A percentile compares a stretch with the other conserved stretches of the same genome.
Conservation (phyloP, 441 rosid species). For the Pelargonium citronellum region DNA sequence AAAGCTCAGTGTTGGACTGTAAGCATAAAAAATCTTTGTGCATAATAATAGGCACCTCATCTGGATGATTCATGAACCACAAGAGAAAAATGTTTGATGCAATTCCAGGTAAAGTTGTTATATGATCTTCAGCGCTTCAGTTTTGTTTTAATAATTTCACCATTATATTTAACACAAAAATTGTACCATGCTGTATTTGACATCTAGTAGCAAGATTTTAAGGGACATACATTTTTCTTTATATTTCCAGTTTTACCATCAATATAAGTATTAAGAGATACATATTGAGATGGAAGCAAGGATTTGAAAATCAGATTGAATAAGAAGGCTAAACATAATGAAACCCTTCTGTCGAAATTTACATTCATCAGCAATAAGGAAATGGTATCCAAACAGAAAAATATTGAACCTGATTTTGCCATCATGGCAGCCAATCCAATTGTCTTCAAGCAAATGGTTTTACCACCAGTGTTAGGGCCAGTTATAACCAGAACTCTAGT, state of each 20-base stretch:
- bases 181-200: not conserved
- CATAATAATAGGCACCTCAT: not conserved
- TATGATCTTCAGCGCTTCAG: not conserved
- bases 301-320: constrained; percentile 7
- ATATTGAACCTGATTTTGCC: constrained; percentile 74
- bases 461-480: constrained; percentile 98
- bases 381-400: not conserved
- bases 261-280: constrained; percentile 1
- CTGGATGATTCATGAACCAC: not conserved
- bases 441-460: constrained; percentile 87
- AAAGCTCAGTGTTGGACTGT: constrained; percentile 4
- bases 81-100: not conserved
- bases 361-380: not conserved
- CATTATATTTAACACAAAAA: constrained; percentile 6
- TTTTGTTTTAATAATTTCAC: not conserved
- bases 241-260: not conserved
- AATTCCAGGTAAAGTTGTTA: not conserved
- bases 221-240: not conserved
- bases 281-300: constrained; percentile 1
- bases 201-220: constrained; percentile 5
- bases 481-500: constrained; percentile 81
- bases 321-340: not conserved
- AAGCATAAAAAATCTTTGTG: constrained; percentile 1
- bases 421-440: constrained; percentile 91
- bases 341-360: constrained; percentile 1